Conservation (phyloP, 2,329 filamentous ascomycete genomes). For the Penicillium sp. region DNA sequence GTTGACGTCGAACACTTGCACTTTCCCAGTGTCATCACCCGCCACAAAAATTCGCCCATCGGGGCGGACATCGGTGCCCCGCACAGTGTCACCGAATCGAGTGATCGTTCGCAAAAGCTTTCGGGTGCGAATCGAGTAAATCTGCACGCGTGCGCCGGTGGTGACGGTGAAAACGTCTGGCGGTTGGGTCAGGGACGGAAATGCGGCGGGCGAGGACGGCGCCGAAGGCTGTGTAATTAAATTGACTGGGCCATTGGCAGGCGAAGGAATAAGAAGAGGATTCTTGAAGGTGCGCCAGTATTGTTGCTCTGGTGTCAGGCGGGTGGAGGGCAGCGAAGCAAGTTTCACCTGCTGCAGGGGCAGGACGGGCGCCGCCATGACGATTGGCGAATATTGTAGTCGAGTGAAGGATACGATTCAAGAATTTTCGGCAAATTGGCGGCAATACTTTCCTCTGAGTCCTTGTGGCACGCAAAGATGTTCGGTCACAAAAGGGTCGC, state of each 20-base stretch:
- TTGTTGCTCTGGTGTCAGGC: conserved; percentile 78
- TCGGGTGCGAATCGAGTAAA: conserved; percentile 86
- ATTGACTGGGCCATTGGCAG: conserved; percentile 82
- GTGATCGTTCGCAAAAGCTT: conserved; percentile 92
- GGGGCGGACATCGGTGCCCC: conserved; percentile 78
- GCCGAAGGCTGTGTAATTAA: conserved; percentile 70
- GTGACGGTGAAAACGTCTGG: conserved; percentile 75
- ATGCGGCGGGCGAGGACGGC: conserved; percentile 39
- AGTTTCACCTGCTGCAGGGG: conserved; percentile 76
- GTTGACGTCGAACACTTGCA: conserved; percentile 91
- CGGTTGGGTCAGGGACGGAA: conserved; percentile 42
- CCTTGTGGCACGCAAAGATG: conserved; percentile 4
- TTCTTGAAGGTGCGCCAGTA: conserved; percentile 97
- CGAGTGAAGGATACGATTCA: background rate
- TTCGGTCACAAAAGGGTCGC: conserved; percentile 13
- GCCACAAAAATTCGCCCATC: conserved; percentile 87
- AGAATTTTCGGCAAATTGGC: too few relatives aligned
- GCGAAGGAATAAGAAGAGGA: conserved; percentile 81
- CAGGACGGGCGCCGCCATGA: conserved; percentile 80
- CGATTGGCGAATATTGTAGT: conserved; percentile 5
- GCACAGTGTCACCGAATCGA: conserved; percentile 84
- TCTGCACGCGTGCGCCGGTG: conserved; percentile 86
- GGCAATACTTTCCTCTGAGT: too few relatives aligned
- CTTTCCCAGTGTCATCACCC: conserved; percentile 82
- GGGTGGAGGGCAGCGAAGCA: conserved; percentile 69